Base-by-base conservation (phyloP, 306 rosid genomes). In the Macrotyloma uniflorum region DNA sequence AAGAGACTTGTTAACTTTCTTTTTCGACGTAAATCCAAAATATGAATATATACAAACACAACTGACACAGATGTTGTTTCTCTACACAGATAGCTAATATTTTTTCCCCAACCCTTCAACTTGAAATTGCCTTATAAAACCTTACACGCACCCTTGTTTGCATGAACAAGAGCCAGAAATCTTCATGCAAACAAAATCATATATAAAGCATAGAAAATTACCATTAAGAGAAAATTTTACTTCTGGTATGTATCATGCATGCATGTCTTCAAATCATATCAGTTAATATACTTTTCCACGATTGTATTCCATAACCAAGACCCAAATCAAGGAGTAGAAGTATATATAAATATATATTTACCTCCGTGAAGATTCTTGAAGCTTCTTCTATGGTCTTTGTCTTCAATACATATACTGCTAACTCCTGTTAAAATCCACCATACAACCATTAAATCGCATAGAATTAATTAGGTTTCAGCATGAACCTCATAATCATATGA, bases 371-470 rank as follows among this genome's bases (percentile, higher is more conserved):
- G 72, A 89, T 89, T 64, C 75, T 77, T 35, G 87, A 70, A 11
- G 98, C 98, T 80, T 93, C 94, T 68, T 93, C 96, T 0, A 85
- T 57, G n/a, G 80, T 78, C 53, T 23, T 80, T 2, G 92, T 87
- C 15, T 83, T 89, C 71, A 89, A 9, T 36, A 93, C 84, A n/a
- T 80, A 83, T 33, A 85, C 24, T 19, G 98, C 98, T 19, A 84
- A 67, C 72, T 89, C 90, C 97, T 91, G 87, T 42, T 38, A 3
- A 72, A 82, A 4, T 23, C 3, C 49, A 46, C 15, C 16, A 42
- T 10, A 8, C 12, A 20, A 32, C 24, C 9, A 23, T 47, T 4
- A 42, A 16, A 62, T 9, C 30, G 13, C 30, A 55, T 15, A 2
- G 9, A 74, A 20, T 50, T 19, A 72, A 20, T 13, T 33, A 20